Conservation (phyloP, 2,329 filamentous ascomycete genomes). For the Sarocladium oryzae region DNA sequence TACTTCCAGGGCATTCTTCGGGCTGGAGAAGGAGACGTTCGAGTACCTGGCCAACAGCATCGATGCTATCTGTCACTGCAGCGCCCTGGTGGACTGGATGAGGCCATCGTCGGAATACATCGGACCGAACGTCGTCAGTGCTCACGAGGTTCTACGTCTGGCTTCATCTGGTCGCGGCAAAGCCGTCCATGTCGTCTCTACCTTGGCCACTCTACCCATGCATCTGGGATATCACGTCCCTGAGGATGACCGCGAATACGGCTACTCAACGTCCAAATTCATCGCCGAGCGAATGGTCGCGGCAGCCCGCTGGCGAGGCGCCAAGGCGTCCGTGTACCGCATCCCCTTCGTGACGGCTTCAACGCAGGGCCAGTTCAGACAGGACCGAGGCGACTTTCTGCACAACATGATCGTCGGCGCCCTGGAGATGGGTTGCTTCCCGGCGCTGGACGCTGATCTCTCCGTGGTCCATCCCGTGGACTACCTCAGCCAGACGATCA, state of each 20-base stretch:
- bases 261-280: constrained; percentile 13
- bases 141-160: constrained; percentile 12
- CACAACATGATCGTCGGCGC: constrained; percentile 13
- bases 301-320: constrained; percentile 14
- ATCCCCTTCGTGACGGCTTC: constrained; percentile 12
- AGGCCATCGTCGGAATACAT: constrained; percentile 12
- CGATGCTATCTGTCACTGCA: constrained; percentile 13
- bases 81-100: constrained; percentile 13
- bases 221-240: constrained; percentile 11
- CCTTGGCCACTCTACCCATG: constrained; percentile 11
- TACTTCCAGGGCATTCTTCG: constrained; percentile 8
- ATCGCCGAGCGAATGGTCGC: constrained; percentile 12
- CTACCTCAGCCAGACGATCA: constrained; percentile 11
- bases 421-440: constrained; percentile 12
- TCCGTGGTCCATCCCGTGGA: constrained; percentile 13
- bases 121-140: constrained; percentile 13
- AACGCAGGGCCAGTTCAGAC: constrained; percentile 12
- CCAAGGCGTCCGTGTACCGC: constrained; percentile 9
- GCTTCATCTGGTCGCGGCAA: constrained; percentile 10
- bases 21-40: not conserved
- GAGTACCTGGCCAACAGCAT: constrained; percentile 5
- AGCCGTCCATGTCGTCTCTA: constrained; percentile 13
- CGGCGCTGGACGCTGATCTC: constrained; percentile 9
- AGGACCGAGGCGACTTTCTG: constrained; percentile 13
- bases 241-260: constrained; percentile 11